Evolutionary conservation across 2,329 filamentous ascomycete species (phyloP), one percentile per base, ranked within the genome.

Genomic region (Aspergillus japonicus): DNA sequence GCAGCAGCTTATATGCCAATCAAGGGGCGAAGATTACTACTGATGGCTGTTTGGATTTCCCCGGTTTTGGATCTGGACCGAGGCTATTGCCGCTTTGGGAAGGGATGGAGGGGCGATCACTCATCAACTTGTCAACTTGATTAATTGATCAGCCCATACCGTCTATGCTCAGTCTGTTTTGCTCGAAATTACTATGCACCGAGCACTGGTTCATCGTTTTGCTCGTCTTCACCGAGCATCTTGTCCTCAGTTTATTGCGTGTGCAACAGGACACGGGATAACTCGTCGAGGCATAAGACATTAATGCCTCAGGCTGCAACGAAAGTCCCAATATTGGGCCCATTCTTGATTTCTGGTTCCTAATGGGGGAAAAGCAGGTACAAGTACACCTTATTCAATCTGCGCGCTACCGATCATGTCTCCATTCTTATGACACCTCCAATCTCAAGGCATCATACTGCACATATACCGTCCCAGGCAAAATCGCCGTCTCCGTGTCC

Each of bases 391-490:
- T 8, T 8, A 44, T 16, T 16, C 6, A 44, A 7, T 16, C 16
- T 6, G 39, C 33, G 21, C 33, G 42, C 24, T 54, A 31, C 35
- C 49, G 21, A 19, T 4, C 12, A 7, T 39, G 26, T 19, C 33
- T 39, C 4, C 7, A 8, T 26, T 7, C 24, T 31, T 51, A 65
- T 14, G 59, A 55, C 29, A 88, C 68, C 67, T 89, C 86, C 50
- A 89, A 66, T 54, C 86, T 77, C 68, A 89, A 66, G 2, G 87
- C 86, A 73, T 89, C 86, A 63, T 89, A 89, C 75, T 89, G 85
- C 5, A 89, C 81, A 70, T 89, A 89, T 0, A 86, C 77, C 0
- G 79, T 80, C 48, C 74, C 73, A 0, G 85, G 80, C 58, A 88
- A 64, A 8, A 87, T 54, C 0, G 86, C 85, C 31, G 80, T 81